These are phyloP conservation scores for Aspergillus sp. DNA, from an alignment of 2,329 filamentous ascomycete species.

Conservation along the genomic window DNA sequence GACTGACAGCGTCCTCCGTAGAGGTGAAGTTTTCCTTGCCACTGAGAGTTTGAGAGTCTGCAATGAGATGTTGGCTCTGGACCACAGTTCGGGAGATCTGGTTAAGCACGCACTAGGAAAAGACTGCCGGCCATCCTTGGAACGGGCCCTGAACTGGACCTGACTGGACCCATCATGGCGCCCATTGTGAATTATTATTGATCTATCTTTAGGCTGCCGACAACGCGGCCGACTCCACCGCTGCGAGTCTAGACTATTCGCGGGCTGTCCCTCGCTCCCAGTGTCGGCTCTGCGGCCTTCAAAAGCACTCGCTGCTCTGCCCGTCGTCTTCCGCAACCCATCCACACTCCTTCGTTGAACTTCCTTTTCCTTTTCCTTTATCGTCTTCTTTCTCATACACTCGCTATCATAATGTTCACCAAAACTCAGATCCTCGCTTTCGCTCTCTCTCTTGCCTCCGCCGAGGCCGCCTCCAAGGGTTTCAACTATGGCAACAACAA, in stretches of 20 bases:
- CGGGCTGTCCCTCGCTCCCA: neutral
- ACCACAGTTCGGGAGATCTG: neutral
- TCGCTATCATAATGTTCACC: conserved; percentile 19
- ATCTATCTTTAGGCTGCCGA: neutral
- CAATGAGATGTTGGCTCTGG: neutral
- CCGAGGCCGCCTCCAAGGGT: conserved; percentile 42
- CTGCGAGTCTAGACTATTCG: neutral
- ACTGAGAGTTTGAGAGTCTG: neutral
- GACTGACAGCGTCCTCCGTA: neutral
- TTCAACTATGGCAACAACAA: conserved; percentile 51
- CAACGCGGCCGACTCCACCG: neutral
- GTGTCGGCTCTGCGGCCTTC: neutral
- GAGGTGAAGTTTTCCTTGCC: too few relatives aligned
- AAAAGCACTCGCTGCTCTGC: neutral
- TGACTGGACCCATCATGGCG: neutral
- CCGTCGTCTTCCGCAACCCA: neutral
- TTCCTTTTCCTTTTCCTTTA: conserved; percentile 3
- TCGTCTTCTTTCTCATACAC: neutral
- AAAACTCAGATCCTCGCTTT: conserved; percentile 35
- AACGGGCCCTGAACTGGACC: neutral
- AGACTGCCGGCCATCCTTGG: neutral
- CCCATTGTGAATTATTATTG: neutral
- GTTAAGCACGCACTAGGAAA: neutral
- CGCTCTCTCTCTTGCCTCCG: conserved; percentile 33
- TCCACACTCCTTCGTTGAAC: conserved; percentile 12